Evolutionary conservation across 2,329 filamentous ascomycete species (phyloP).

Genomic region (Aspergillus viridinutans): DNA sequence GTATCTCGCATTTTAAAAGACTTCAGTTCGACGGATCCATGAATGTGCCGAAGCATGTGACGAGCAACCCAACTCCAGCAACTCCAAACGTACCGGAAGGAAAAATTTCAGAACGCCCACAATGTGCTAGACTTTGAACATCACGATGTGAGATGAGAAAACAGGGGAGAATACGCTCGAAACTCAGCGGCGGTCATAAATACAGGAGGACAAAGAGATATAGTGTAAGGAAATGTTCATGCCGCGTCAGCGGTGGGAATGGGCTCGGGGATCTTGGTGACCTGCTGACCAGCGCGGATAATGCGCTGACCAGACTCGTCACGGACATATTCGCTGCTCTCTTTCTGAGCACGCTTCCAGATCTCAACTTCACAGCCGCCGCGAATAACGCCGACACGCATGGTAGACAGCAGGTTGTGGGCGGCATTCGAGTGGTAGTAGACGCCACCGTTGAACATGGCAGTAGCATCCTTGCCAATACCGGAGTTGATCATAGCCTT

Average conservation of each 20-base stretch:
- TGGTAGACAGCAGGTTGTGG: conserved; percentile 82
- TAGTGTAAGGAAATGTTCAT: conserved; percentile 18
- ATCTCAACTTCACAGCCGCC: conserved; percentile 88
- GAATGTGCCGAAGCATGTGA: neutral
- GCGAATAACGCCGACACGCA: conserved; percentile 81
- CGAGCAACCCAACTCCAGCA: conserved; percentile 9
- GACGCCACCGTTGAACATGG: conserved; percentile 88
- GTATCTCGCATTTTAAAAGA: neutral
- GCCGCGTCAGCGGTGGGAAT: conserved; percentile 80
- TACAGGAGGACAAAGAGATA: conserved; percentile 6
- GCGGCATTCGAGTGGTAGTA: conserved; percentile 88
- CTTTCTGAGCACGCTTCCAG: conserved; percentile 81
- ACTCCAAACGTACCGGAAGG: conserved; percentile 6
- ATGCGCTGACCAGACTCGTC: conserved; percentile 78
- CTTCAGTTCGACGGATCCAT: neutral
- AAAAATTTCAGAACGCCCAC: conserved; percentile 17
- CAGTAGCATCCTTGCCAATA: conserved; percentile 82
- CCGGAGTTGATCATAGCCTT: conserved; percentile 79
- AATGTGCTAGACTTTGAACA: conserved; percentile 20
- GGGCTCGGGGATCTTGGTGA: conserved; percentile 77
- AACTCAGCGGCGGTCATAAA: neutral
- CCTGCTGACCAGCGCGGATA: conserved; percentile 77
- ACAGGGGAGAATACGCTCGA: neutral
- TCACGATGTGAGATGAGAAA: conserved; percentile 6
- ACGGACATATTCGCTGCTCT: conserved; percentile 73